Evolutionary conservation across 108 stramenopile species (phyloP).

Genomic region (Pinguiococcus pyrenoidosus): DNA sequence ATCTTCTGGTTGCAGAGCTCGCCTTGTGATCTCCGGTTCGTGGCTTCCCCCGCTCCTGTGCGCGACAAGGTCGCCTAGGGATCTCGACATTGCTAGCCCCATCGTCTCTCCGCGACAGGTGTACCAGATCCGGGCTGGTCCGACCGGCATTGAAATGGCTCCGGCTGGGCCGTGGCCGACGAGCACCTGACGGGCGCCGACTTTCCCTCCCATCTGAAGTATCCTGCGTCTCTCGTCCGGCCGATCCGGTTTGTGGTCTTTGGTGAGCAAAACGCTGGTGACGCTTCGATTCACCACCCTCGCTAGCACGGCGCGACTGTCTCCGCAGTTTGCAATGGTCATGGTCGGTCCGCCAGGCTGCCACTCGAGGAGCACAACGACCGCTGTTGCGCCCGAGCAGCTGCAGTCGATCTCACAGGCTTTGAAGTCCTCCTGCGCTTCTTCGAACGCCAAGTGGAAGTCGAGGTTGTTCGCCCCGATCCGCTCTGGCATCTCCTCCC

Average conservation of each 20-base stretch:
- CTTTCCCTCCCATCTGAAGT: constrained; percentile 49
- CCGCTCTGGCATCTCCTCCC: constrained; percentile 7
- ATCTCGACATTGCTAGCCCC: neutral
- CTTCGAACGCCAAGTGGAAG: neutral
- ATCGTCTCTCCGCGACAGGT: constrained; percentile 1
- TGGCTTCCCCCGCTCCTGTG: constrained; percentile 2
- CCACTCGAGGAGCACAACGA: constrained; percentile 2
- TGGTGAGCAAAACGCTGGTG: too few relatives aligned
- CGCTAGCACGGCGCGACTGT: neutral
- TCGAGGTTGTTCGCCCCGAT: constrained; percentile 1
- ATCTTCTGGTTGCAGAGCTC: too few relatives aligned
- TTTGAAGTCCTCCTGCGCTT: constrained; percentile 14
- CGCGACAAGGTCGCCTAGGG: constrained; percentile 1
- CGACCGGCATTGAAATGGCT: constrained; percentile 3
- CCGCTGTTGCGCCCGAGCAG: constrained; percentile 17
- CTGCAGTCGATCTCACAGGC: constrained; percentile 10
- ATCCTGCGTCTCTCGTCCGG: constrained; percentile 51
- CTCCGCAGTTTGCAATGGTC: neutral
- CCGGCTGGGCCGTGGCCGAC: constrained; percentile 4
- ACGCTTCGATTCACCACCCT: neutral
- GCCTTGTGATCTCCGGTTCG: too few relatives aligned
- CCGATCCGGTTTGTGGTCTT: constrained; percentile 28
- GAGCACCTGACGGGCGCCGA: constrained; percentile 15
- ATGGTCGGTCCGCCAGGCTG: neutral
- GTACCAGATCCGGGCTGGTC: constrained; percentile 11